A percentile compares a stretch with the other conserved stretches of the same genome.
Evolutionary conservation across 768 basidiomycete species (phyloP).

Genomic region (Hygrophorus russula): DNA sequence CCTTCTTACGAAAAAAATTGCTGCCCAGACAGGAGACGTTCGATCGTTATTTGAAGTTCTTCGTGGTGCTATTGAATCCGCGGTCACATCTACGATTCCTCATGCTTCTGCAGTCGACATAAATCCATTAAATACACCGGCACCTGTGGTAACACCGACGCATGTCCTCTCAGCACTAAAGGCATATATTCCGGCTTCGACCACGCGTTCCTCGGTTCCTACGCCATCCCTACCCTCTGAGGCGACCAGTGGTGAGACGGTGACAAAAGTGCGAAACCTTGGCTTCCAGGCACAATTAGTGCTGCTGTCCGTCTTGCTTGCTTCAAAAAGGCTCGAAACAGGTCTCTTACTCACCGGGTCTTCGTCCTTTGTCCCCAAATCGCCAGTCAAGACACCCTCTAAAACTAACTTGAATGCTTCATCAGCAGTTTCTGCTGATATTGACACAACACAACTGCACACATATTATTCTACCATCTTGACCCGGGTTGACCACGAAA

Average conservation of each 20-base stretch:
- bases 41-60: constrained; percentile 72
- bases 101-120: constrained; percentile 15
- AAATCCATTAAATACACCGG: constrained; percentile 23
- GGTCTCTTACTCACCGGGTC: constrained; percentile 40
- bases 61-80: constrained; percentile 67
- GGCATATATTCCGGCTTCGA: constrained; percentile 35
- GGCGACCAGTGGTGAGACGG: constrained; percentile 42
- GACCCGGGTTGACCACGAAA: constrained; percentile 33
- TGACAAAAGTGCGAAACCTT: constrained; percentile 54
- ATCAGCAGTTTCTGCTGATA: constrained; percentile 15
- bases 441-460: constrained; percentile 50
- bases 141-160: constrained; percentile 45
- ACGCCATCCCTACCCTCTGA: constrained; percentile 13
- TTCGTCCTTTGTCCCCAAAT: constrained; percentile 20
- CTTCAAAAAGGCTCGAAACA: constrained; percentile 48
- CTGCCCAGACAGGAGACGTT: constrained; percentile 76
- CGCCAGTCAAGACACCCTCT: constrained; percentile 40
- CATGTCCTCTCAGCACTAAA: constrained; percentile 71
- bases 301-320: constrained; percentile 53
- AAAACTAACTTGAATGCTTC: constrained; percentile 17
- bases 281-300: constrained; percentile 68
- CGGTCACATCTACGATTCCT: constrained; percentile 20
- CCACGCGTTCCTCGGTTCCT: constrained; percentile 6
- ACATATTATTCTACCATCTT: constrained; percentile 53
- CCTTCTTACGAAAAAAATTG: constrained; percentile 70